Conservation (phyloP, 2,329 filamentous ascomycete species). For the Periconia macrospinosa region DNA sequence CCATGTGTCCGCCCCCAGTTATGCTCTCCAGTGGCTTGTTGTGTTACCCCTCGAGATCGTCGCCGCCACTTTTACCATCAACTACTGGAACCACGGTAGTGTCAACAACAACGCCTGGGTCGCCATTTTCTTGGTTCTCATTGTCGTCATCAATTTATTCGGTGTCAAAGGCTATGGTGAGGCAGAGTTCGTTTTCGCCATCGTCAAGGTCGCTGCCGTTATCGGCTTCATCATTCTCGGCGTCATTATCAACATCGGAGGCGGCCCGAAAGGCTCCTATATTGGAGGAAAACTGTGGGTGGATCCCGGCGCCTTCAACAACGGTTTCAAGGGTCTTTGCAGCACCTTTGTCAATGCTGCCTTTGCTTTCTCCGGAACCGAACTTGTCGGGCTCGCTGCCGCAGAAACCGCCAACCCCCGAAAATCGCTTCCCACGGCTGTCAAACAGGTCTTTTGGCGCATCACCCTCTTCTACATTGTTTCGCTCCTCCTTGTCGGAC, state of each 20-base stretch:
- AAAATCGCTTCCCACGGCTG: slow-evolving; percentile 83
- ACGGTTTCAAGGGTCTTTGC: slow-evolving; percentile 82
- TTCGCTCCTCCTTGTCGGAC: slow-evolving; percentile 76
- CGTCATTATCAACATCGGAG: slow-evolving; percentile 82
- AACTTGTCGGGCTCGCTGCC: slow-evolving; percentile 75
- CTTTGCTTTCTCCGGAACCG: slow-evolving; percentile 75
- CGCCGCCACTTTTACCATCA: slow-evolving; percentile 79
- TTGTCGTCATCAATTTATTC: slow-evolving; percentile 72
- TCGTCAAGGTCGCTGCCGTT: slow-evolving; percentile 83
- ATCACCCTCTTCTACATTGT: slow-evolving; percentile 84
- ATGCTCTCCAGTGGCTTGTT: slow-evolving; percentile 85
- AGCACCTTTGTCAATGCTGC: slow-evolving; percentile 76
- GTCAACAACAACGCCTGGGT: slow-evolving; percentile 68
- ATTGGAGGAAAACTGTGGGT: slow-evolving; percentile 80
- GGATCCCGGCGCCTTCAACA: slow-evolving; percentile 79
- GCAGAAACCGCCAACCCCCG: slow-evolving; percentile 78
- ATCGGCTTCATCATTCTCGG: slow-evolving; percentile 89
- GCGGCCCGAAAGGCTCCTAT: slow-evolving; percentile 63
- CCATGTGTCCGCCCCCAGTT: slow-evolving; percentile 41
- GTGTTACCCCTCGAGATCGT: slow-evolving; percentile 85
- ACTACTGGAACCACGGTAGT: slow-evolving; percentile 69
- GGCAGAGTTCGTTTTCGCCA: slow-evolving; percentile 83
- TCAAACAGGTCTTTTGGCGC: slow-evolving; percentile 96
- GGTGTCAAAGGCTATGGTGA: slow-evolving; percentile 82
- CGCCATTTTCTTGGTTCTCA: slow-evolving; percentile 74